These are phyloP conservation scores for Cylindrotheca fusiformis DNA, from an alignment of 108 stramenopile genomes.

Conservation along the genomic window DNA sequence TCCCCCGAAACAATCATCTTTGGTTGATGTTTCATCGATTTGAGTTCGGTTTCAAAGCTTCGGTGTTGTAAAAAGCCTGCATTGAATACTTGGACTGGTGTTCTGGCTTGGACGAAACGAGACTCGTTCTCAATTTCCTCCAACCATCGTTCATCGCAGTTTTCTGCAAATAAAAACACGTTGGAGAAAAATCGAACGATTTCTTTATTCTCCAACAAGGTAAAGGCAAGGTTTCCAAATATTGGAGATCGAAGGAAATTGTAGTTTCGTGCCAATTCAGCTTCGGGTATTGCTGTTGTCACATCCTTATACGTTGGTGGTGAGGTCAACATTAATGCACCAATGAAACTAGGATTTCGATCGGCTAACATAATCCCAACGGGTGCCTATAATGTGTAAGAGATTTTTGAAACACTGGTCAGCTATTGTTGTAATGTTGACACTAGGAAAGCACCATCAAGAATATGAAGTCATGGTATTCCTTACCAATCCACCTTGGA, in stretches of 20 bases:
- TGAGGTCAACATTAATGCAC: slow-evolving; percentile 45
- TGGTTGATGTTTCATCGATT: slow-evolving; percentile 34
- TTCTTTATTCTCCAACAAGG: slow-evolving; percentile 42
- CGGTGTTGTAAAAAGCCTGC: slow-evolving; percentile 59
- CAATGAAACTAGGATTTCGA: slow-evolving; percentile 42
- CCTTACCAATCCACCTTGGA: slow-evolving; percentile 53
- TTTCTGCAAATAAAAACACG: slow-evolving; percentile 46
- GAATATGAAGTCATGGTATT: too few relatives aligned
- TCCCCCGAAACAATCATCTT: slow-evolving; percentile 49
- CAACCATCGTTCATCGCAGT: slow-evolving; percentile 56
- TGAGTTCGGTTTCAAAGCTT: slow-evolving; percentile 51
- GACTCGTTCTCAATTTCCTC: slow-evolving; percentile 35
- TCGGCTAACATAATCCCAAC: slow-evolving; percentile 57
- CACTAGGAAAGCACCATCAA: too few relatives aligned
- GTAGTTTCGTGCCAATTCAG: slow-evolving; percentile 54
- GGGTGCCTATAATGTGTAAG: too few relatives aligned
- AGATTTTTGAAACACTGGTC: too few relatives aligned
- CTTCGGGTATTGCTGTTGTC: slow-evolving; percentile 44
- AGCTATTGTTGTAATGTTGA: too few relatives aligned
- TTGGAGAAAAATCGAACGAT: slow-evolving; percentile 68
- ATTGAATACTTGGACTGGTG: slow-evolving; percentile 65
- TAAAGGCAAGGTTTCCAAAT: slow-evolving; percentile 50
- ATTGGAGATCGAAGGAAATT: slow-evolving; percentile 46
- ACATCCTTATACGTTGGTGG: slow-evolving; percentile 61
- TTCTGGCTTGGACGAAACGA: slow-evolving; percentile 23